Evolutionary conservation across 345 rosid species (phyloP).

Genomic region (Litchi chinensis): DNA sequence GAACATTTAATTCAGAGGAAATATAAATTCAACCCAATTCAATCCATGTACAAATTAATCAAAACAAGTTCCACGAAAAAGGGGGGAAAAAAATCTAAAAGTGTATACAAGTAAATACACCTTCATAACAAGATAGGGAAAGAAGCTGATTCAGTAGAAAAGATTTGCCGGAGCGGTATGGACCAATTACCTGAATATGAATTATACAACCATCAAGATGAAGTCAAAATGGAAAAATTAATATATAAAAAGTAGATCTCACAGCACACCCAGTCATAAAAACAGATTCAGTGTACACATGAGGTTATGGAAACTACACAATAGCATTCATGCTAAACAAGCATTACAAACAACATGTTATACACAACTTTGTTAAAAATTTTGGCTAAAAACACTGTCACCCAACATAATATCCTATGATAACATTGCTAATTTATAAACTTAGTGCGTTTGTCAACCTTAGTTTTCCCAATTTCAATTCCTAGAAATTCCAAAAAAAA

Average conservation of each 20-base stretch:
- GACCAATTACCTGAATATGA: conserved; percentile 88
- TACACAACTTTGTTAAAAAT: conserved; percentile 11
- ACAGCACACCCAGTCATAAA: conserved; percentile 9
- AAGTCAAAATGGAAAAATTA: conserved; percentile 26
- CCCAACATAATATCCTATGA: not conserved
- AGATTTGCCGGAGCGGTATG: conserved; percentile 98
- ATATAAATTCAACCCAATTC: conserved; percentile 20
- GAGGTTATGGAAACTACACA: not conserved
- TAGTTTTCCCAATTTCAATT: not conserved
- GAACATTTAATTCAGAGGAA: conserved; percentile 11
- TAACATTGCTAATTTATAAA: conserved; percentile 7
- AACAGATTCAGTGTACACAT: not conserved
- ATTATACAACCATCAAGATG: conserved; percentile 33
- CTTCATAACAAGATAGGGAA: conserved; percentile 97
- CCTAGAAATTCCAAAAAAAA: not conserved
- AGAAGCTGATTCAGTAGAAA: conserved; percentile 98
- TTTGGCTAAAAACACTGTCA: not conserved
- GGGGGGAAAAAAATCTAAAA: not conserved
- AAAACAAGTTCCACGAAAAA: conserved; percentile 4
- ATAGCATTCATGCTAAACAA: not conserved
- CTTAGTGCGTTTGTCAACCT: not conserved
- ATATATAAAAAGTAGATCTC: conserved; percentile 6
- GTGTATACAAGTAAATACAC: conserved; percentile 40
- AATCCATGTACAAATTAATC: conserved; percentile 5
- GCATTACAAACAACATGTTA: not conserved